These are phyloP conservation scores for Tetrastigma voinierianum DNA, from an alignment of 164 flowering plant genomes.

Conservation along the genomic window DNA sequence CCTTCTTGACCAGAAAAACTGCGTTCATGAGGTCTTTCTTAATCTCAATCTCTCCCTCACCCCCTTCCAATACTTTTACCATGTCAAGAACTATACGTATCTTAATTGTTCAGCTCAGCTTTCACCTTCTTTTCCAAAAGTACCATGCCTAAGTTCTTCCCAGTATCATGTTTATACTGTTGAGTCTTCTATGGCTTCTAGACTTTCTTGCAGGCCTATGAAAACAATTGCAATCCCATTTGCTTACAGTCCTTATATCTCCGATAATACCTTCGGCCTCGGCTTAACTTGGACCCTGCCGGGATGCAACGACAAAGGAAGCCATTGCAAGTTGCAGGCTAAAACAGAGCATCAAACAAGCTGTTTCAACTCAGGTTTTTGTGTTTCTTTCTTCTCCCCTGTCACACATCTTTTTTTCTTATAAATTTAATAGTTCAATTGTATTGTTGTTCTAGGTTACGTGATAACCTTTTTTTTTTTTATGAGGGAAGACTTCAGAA, in stretches of 20 bases:
- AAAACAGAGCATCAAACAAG: not conserved
- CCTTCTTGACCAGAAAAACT: constrained; percentile 38
- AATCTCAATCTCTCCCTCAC: constrained; percentile 41
- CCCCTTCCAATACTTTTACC: constrained; percentile 33
- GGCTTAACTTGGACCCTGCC: constrained; percentile 41
- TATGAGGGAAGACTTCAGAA: too few species aligned
- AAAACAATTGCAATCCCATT: constrained; percentile 44
- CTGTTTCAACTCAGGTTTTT: too few species aligned
- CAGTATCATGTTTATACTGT: constrained; percentile 35
- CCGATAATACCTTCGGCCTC: constrained; percentile 43
- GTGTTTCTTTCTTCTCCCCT: too few species aligned
- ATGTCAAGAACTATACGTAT: constrained; percentile 35
- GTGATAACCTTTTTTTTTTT: too few species aligned
- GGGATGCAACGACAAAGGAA: constrained; percentile 2
- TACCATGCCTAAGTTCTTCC: constrained; percentile 42
- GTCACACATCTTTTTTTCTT: too few species aligned
- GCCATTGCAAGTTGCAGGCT: not conserved
- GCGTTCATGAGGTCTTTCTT: constrained; percentile 46
- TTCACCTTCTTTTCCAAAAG: constrained; percentile 18
- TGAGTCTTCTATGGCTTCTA: constrained; percentile 15
- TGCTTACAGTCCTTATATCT: constrained; percentile 35
- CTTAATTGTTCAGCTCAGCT: constrained; percentile 38
- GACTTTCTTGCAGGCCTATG: constrained; percentile 28
- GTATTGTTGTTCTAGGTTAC: too few species aligned
- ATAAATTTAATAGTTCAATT: too few species aligned